Conservation (phyloP, 208 protist species). For the Leptomonas pyrrhocoris region DNA sequence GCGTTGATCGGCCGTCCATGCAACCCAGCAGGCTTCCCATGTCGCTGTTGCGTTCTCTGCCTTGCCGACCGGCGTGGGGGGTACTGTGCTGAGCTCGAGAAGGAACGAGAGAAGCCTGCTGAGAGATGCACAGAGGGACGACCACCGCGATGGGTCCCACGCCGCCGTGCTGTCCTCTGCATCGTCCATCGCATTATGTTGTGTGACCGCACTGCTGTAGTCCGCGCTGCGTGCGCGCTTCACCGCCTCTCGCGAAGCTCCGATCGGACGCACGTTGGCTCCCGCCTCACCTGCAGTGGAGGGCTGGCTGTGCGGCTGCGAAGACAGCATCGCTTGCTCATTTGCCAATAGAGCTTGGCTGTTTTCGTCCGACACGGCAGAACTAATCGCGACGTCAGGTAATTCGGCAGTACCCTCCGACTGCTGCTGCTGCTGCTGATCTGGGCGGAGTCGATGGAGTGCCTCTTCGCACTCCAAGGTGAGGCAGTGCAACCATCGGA, state of each 20-base stretch:
- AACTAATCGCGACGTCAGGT: too few species aligned
- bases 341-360: too few species aligned
- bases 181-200: neutral
- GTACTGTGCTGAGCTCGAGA: neutral
- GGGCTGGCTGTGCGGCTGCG: too few species aligned
- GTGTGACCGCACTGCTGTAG: neutral
- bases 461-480: constrained; percentile 9
- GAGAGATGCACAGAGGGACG: constrained; percentile 24
- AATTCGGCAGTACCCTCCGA: too few species aligned
- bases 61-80: too few species aligned
- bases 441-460: constrained; percentile 13
- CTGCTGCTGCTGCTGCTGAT: neutral
- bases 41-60: neutral
- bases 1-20: neutral
- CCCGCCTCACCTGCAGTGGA: too few species aligned
- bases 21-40: constrained; percentile 10
- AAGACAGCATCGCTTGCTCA: neutral
- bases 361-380: too few species aligned
- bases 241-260: too few species aligned
- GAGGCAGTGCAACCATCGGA: constrained; percentile 19
- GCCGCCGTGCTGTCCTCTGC: neutral
- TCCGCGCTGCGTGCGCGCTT: neutral
- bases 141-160: constrained; percentile 5
- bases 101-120: constrained; percentile 14
- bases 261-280: too few species aligned